Conservation (phyloP, 257 asterid species). For the Pogostemon cablin region DNA sequence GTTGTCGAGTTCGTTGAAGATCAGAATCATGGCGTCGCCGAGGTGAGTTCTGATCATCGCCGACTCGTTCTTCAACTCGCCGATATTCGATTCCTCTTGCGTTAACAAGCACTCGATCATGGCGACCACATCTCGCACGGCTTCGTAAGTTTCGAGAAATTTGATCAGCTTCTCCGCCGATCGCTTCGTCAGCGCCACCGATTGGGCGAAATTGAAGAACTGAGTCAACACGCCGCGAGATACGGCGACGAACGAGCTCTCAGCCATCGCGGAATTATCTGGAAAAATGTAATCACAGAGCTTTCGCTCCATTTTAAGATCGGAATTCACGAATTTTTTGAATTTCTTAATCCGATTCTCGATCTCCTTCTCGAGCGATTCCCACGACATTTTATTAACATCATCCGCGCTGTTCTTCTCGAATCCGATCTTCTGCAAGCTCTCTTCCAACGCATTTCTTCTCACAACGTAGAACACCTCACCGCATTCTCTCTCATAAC, state of each 20-base stretch:
- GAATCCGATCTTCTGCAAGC: slow-evolving; percentile 55
- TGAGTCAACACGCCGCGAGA: slow-evolving; percentile 44
- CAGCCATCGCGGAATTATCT: slow-evolving; percentile 39
- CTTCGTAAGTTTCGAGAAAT: slow-evolving; percentile 72
- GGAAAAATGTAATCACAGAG: slow-evolving; percentile 51
- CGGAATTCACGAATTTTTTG: slow-evolving; percentile 43
- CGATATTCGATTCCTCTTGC: slow-evolving; percentile 32
- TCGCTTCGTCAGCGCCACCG: slow-evolving; percentile 66
- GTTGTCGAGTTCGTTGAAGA: slow-evolving; percentile 65
- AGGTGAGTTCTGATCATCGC: slow-evolving; percentile 53
- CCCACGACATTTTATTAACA: slow-evolving; percentile 76
- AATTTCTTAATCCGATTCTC: slow-evolving; percentile 59
- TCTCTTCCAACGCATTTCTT: slow-evolving; percentile 64
- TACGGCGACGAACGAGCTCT: slow-evolving; percentile 43
- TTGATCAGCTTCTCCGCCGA: slow-evolving; percentile 80
- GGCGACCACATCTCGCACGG: slow-evolving; percentile 48
- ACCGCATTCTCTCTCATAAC: slow-evolving; percentile 70
- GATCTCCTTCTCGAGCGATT: slow-evolving; percentile 69
- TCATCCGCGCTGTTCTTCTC: slow-evolving; percentile 79
- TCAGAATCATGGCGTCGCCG: slow-evolving; percentile 66
- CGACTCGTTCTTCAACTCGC: slow-evolving; percentile 62
- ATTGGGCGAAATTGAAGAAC: slow-evolving; percentile 71
- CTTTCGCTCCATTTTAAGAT: slow-evolving; percentile 52
- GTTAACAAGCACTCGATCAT: slow-evolving; percentile 36
- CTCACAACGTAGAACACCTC: slow-evolving; percentile 59